Evolutionary conservation across 2,329 filamentous ascomycete species (phyloP), one percentile per base, ranked within the genome.

Genomic region (Pleurostoma richardsiae): DNA sequence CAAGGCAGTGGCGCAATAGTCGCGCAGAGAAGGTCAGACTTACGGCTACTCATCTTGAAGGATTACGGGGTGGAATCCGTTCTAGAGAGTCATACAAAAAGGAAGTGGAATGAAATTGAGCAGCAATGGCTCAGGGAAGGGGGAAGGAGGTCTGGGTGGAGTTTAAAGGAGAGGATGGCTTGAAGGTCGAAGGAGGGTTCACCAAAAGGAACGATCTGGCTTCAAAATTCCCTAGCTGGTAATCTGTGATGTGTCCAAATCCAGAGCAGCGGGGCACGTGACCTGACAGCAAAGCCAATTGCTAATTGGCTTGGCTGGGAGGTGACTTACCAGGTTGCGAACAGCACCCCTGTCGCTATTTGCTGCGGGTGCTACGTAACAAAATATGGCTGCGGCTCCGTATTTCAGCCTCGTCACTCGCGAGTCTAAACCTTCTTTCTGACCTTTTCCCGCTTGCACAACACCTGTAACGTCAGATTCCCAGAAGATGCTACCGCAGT

Each of bases 21-120:
- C 33, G n/a, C 33, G 33, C 33, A n/a, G 8, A 8, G 8, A 47
- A n/a, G 41, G 39, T 39, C 44, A 39, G 43, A 76, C 74, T 77
- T 70, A 77, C 74, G 67, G 62, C 73, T 76, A 73, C 73, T 77
- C 74, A 77, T 77, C 64, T 58, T 75, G 72, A 66, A 63, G 58
- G 49, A 59, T 55, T 56, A 50, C 51, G 50, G 48, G 43, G 46
- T 28, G 48, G 46, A 51, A 49, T 48, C 43, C 19, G 48, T 48
- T 48, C 43, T 48, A 49, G 49, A 49, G 50, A 54, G 49, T 54
- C 55, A 53, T 55, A 43, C 44, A 49, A 53, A 50, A 51, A 46
- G 47, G 49, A 52, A 55, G 46, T 59, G 63, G 58, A 59, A 60
- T 59, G 61, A 62, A 51, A 54, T 49, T 51, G 59, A 57, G 58